Evolutionary conservation across 202 grass and related monocot genomes (phyloP), one percentile per base, ranked within the genome.

Genomic region (Brachypodium distachyon): DNA sequence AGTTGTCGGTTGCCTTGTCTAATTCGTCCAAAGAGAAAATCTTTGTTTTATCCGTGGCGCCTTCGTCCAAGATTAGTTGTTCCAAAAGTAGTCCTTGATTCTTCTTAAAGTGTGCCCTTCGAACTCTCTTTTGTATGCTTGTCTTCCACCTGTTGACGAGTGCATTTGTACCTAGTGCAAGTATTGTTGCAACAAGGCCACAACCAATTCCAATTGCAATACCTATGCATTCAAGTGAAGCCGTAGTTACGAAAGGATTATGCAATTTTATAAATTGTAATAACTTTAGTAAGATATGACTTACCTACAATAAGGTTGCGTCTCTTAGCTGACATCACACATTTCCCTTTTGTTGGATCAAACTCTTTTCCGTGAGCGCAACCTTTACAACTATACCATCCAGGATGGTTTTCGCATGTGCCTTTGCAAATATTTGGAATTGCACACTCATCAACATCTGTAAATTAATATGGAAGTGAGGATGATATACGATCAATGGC

Each of bases 1-100:
- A 78, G 37, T 78, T 66, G 74, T 66, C 51, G 3, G 74, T 78
- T n/a, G n/a, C n/a, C n/a, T n/a, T n/a, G n/a, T n/a, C n/a, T n/a
- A n/a, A n/a, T n/a, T n/a, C n/a, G n/a, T n/a, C n/a, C n/a, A n/a
- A n/a, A n/a, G n/a, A n/a, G n/a, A n/a, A n/a, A n/a, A n/a, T n/a
- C n/a, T n/a, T n/a, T n/a, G n/a, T n/a, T n/a, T n/a, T n/a, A n/a
- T n/a, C n/a, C n/a, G n/a, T n/a, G n/a, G n/a, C n/a, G n/a, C n/a
- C n/a, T n/a, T n/a, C n/a, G n/a, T n/a, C n/a, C n/a, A n/a, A n/a
- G n/a, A n/a, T n/a, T n/a, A n/a, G n/a, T n/a, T n/a, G n/a, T n/a
- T n/a, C n/a, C n/a, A n/a, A n/a, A n/a, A n/a, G n/a, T n/a, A n/a
- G n/a, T n/a, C n/a, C n/a, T n/a, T n/a, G n/a, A n/a, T n/a, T n/a